Evolutionary conservation across 192 early-diverging fungal genomes (phyloP), one percentile per base, ranked within the genome.

Genomic region (Neocallimastix lanati): DNA sequence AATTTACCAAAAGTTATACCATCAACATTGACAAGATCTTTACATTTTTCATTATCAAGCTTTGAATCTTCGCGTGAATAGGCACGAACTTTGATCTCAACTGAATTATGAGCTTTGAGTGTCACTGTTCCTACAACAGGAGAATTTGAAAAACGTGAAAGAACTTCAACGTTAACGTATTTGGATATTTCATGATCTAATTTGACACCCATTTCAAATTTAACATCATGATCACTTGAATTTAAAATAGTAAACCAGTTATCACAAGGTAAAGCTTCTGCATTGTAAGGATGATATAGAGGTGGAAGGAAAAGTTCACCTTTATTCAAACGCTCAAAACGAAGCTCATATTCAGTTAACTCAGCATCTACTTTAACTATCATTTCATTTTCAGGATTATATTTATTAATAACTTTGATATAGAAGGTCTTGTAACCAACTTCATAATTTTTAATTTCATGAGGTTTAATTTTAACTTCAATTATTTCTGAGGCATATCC

Each of bases 141-240:
- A 2, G 94, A 93, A 83, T 93, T 96, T 7, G 93, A 92, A 79
- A 92, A 93, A 14, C 94, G 85, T 5, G 93, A 95, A 0, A 96
- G 80, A 6, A 94, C 86, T 76, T 95, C 93, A 13, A 94, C 77
- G 50, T 87, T 85, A 21, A 95, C n/a, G n/a, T n/a, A n/a, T n/a
- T n/a, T n/a, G n/a, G n/a, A n/a, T n/a, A n/a, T n/a, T n/a, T n/a
- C n/a, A n/a, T 89, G 89, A 0, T 87, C 82, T 0, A 93, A 82
- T n/a, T 87, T 86, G 16, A 86, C 88, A 12, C 88, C 93, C 79
- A 94, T 88, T 81, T 93, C 92, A 83, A 96, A 94, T 18, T 91
- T 87, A 28, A 91, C 86, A 77, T 96, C 94, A n/a, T 92, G 88
- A 30, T 91, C 90, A 13, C 90, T 87, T 30, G 87, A 88, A n/a